Percentiles rank a stretch among this genome's conserved stretches.
Conservation (phyloP, 2,329 filamentous ascomycete genomes). For the Tothia fuscella region DNA sequence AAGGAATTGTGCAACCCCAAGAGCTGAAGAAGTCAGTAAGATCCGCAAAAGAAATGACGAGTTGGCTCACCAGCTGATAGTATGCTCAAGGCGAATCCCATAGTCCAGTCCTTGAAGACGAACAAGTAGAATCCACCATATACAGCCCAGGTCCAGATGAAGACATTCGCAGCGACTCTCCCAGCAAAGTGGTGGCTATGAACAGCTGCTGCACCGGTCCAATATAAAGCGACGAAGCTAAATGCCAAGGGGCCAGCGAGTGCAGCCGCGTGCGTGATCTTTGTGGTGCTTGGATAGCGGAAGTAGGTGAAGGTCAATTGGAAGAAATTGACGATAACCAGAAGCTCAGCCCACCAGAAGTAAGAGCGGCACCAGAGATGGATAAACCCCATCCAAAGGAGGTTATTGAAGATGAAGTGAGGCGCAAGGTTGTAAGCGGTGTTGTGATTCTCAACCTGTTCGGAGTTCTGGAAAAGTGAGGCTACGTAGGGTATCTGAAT, state of each 20-base stretch:
- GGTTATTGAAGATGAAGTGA: slow-evolving; percentile 78
- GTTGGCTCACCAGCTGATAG: slow-evolving; percentile 50
- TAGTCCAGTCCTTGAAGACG: slow-evolving; percentile 61
- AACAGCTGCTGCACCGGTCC: slow-evolving; percentile 78
- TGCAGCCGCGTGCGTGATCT: slow-evolving; percentile 58
- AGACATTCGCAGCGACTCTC: slow-evolving; percentile 74
- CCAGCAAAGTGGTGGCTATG: slow-evolving; percentile 54
- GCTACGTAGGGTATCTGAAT: slow-evolving; percentile 65
- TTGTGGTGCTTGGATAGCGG: slow-evolving; percentile 58
- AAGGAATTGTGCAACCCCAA: slow-evolving; percentile 67
- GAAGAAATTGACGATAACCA: slow-evolving; percentile 69
- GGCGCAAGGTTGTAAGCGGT: slow-evolving; percentile 65
- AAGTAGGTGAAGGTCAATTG: slow-evolving; percentile 73
- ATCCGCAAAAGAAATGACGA: background rate
- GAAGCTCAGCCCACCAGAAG: slow-evolving; percentile 64
- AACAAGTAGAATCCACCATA: slow-evolving; percentile 68
- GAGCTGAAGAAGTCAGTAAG: slow-evolving; percentile 29
- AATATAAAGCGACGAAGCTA: slow-evolving; percentile 79
- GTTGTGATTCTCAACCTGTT: slow-evolving; percentile 47
- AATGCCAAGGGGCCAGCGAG: slow-evolving; percentile 71
- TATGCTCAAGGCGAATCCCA: slow-evolving; percentile 68
- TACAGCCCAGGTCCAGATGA: slow-evolving; percentile 71
- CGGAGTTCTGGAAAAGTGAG: slow-evolving; percentile 55
- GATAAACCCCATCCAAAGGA: slow-evolving; percentile 70
- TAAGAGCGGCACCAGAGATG: slow-evolving; percentile 68